These are phyloP conservation scores for Sporothrix curviconia DNA, from an alignment of 2,329 filamentous ascomycete species.

Conservation along the genomic window DNA sequence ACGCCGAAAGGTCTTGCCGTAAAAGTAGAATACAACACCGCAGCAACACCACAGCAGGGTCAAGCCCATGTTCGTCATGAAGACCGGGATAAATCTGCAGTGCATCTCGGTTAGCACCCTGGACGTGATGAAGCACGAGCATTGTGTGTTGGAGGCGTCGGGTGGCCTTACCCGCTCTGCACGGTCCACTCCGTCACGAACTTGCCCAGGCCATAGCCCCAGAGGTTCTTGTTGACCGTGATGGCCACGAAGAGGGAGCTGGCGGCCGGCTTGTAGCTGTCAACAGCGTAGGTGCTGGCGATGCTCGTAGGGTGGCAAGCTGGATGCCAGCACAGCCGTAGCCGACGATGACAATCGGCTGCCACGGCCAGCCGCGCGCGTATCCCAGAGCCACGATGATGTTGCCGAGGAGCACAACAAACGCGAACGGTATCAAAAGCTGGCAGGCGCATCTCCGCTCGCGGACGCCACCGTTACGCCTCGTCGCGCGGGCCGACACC, in stretches of 20 bases:
- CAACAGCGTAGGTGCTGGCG: constrained; percentile 52
- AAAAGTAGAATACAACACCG: constrained; percentile 25
- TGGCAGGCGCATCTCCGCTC: constrained; percentile 43
- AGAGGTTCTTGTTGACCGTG: constrained; percentile 26
- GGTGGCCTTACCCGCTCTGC: constrained; percentile 21
- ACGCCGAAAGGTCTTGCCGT: too few species aligned
- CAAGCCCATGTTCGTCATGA: constrained; percentile 25
- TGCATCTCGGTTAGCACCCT: too few species aligned
- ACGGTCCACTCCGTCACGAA: constrained; percentile 26
- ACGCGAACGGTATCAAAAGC: constrained; percentile 38
- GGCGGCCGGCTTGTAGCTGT: constrained; percentile 58
- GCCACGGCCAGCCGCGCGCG: constrained; percentile 42
- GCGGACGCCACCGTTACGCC: constrained; percentile 38
- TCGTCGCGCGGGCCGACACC: constrained; percentile 33
- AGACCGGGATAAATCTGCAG: too few species aligned
- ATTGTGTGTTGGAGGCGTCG: too few species aligned
- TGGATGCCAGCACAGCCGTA: constrained; percentile 33
- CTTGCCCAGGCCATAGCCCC: constrained; percentile 26
- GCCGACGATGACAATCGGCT: constrained; percentile 41
- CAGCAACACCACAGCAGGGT: constrained; percentile 21
- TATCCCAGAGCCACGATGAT: constrained; percentile 42
- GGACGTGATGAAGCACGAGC: too few species aligned
- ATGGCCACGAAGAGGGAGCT: constrained; percentile 32
- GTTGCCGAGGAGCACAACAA: constrained; percentile 39
- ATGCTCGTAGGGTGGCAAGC: constrained; percentile 48